Conservation (phyloP, 2,329 filamentous ascomycete species). For the Trichoderma koningiopsis region DNA sequence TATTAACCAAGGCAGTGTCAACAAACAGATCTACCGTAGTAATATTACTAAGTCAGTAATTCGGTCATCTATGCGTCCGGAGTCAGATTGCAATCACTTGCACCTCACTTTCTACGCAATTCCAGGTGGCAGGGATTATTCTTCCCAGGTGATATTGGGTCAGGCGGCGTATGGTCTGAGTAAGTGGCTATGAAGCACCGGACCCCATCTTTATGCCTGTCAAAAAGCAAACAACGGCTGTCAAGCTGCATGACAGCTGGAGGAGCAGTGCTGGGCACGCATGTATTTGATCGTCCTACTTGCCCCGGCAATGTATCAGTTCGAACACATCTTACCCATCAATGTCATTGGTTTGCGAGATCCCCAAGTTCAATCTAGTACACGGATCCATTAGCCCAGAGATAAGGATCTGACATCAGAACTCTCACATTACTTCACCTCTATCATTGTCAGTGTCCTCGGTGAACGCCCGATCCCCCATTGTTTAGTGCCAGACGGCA, state of each 20-base stretch:
- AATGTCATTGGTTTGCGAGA: background rate
- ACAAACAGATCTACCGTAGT: background rate
- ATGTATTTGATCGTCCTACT: background rate
- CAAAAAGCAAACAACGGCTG: constrained; percentile 8
- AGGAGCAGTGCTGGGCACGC: background rate
- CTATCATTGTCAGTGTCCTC: background rate
- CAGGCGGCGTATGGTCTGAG: background rate
- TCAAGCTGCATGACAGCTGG: background rate
- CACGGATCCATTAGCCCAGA: background rate
- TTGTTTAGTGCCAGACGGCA: background rate
- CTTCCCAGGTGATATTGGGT: background rate
- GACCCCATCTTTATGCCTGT: background rate
- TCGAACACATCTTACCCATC: background rate
- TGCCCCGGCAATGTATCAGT: background rate
- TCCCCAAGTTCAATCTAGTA: background rate
- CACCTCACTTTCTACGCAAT: background rate
- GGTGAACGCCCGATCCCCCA: background rate
- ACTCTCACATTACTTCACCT: background rate
- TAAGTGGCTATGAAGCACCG: background rate
- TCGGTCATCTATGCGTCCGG: background rate
- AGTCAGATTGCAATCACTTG: background rate
- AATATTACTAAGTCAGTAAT: background rate
- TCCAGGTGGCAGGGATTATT: background rate
- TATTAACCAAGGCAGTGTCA: background rate
- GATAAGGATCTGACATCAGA: background rate